Conservation (phyloP, 2,329 filamentous ascomycete genomes). For the Cladobotryum mycophilum region DNA sequence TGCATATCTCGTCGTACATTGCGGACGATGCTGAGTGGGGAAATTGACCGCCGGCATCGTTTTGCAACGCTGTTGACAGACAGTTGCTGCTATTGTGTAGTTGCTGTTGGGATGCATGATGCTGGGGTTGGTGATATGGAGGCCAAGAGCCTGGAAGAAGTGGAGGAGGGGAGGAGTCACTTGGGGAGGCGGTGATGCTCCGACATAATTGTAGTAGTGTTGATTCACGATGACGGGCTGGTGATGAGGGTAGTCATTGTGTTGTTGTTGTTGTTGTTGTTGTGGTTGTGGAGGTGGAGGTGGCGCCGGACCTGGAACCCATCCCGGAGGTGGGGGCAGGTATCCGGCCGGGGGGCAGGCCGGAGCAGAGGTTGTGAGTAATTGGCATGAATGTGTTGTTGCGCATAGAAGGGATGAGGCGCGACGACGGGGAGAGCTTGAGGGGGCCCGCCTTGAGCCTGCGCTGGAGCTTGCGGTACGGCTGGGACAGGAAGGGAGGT, state of each 20-base stretch:
- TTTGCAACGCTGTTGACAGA: constrained; percentile 21
- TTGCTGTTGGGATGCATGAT: neutral
- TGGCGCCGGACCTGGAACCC: constrained; percentile 14
- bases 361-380: constrained; percentile 16
- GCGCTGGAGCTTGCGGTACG: too few species aligned
- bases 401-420: constrained; percentile 14
- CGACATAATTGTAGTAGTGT: constrained; percentile 38
- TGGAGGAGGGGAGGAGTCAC: too few species aligned
- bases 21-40: neutral
- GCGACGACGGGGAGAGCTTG: constrained; percentile 5
- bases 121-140: constrained; percentile 6
- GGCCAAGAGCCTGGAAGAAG: neutral
- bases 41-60: too few species aligned
- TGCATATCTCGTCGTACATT: constrained; percentile 47
- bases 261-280: too few species aligned
- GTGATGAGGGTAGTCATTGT: neutral
- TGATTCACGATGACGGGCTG: constrained; percentile 46
- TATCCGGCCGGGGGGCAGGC: constrained; percentile 18
- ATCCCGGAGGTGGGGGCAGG: constrained; percentile 16
- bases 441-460: constrained; percentile 1
- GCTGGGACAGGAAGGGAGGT: too few species aligned
- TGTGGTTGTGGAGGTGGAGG: too few species aligned
- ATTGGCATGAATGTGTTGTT: constrained; percentile 15
- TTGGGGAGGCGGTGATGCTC: neutral
- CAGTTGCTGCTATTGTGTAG: neutral